phyloP scores from a whole-genome alignment of 108 stramenopile genomes.

The Nitzschia sp. region DNA sequence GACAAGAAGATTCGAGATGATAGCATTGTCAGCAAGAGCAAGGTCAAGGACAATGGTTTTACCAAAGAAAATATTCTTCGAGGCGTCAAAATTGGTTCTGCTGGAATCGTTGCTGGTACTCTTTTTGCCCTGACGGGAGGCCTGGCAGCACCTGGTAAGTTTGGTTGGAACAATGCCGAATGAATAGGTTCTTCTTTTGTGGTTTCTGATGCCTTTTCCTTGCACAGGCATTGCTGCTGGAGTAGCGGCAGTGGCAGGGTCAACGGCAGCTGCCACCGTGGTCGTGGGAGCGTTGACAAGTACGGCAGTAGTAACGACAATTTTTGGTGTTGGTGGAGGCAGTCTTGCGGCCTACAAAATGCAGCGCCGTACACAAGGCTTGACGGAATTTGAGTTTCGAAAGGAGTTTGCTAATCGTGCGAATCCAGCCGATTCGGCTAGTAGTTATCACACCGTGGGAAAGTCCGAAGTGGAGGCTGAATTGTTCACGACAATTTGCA shows the following conservation, averaged over 20 bases:
- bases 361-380: constrained; percentile 75
- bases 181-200: constrained; percentile 12
- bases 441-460: not conserved
- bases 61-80: constrained; percentile 64
- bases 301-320: constrained; percentile 79
- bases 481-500: constrained; percentile 73
- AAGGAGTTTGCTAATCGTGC: constrained; percentile 1
- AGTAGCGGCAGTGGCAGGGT: constrained; percentile 67
- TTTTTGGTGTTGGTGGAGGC: constrained; percentile 88
- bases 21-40: not conserved
- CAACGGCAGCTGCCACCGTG: constrained; percentile 73
- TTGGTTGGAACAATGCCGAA: too few species aligned
- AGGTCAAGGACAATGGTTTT: constrained; percentile 25
- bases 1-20: not conserved
- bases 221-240: constrained; percentile 66
- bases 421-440: not conserved
- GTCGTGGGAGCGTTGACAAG: constrained; percentile 69
- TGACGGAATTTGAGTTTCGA: constrained; percentile 82
- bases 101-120: constrained; percentile 69
- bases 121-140: constrained; percentile 79
- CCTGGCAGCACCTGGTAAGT: constrained; percentile 67
- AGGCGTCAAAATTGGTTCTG: constrained; percentile 74
- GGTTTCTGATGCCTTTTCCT: constrained; percentile 1
- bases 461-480: constrained; percentile 58
- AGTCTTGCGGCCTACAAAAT: constrained; percentile 84